A percentile compares a stretch with the other conserved stretches of the same genome.
Conservation (phyloP, 306 rosid genomes). For the Lathyrus sativus region DNA sequence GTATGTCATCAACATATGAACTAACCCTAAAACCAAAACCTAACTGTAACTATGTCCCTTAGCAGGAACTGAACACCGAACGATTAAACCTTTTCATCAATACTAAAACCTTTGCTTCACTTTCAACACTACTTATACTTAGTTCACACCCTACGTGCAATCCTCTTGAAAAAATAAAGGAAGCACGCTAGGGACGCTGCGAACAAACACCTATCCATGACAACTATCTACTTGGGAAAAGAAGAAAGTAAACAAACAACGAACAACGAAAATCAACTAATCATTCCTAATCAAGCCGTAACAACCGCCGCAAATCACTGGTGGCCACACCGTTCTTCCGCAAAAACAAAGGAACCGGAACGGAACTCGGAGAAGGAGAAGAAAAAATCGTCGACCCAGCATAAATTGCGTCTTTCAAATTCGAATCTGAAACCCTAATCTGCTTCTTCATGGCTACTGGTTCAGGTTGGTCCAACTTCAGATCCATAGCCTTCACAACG, state of each 20-base stretch:
- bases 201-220: conserved; percentile 23
- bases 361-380: conserved; percentile 80
- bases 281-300: conserved; percentile 57
- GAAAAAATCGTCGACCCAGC: conserved; percentile 58
- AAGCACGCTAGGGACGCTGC: conserved; percentile 49
- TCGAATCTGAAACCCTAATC: conserved; percentile 55
- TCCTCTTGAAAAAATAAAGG: conserved; percentile 90
- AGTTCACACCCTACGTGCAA: conserved; percentile 42
- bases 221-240: conserved; percentile 28
- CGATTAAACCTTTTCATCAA: not conserved
- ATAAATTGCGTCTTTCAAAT: conserved; percentile 51
- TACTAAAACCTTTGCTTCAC: conserved; percentile 15
- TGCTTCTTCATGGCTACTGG: conserved; percentile 63
- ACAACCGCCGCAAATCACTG: conserved; percentile 55
- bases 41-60: conserved; percentile 31
- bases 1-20: conserved; percentile 18
- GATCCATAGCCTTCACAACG: conserved; percentile 20
- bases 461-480: conserved; percentile 36
- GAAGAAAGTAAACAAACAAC: not conserved
- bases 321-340: conserved; percentile 60
- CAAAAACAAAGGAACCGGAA: conserved; percentile 67
- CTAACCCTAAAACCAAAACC: conserved; percentile 30
- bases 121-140: conserved; percentile 16
- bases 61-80: conserved; percentile 12
- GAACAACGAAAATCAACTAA: conserved; percentile 25